Evolutionary conservation across 805 yeast genomes (phyloP).

Genomic region (Pichia gijzeniarum): DNA sequence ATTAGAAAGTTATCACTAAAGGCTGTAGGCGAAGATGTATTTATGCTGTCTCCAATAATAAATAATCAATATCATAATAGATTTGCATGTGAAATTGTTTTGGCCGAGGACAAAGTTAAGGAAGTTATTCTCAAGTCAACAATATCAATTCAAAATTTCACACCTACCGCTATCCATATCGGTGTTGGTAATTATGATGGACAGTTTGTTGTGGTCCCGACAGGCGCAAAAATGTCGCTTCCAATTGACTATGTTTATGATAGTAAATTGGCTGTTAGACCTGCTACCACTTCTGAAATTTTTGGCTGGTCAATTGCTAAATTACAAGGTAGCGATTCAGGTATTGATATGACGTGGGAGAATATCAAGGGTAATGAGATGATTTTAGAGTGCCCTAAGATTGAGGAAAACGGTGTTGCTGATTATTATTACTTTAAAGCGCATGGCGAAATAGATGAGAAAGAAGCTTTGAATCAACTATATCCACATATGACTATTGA

Average conservation of each 20-base stretch:
- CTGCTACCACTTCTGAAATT: slow-evolving; percentile 42
- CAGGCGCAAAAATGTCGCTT: slow-evolving; percentile 56
- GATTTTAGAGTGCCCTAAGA: slow-evolving; percentile 55
- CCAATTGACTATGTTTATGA: slow-evolving; percentile 68
- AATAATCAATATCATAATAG: slow-evolving; percentile 53
- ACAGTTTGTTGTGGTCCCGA: slow-evolving; percentile 35
- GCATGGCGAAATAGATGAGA: slow-evolving; percentile 53
- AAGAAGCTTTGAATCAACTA: slow-evolving; percentile 64
- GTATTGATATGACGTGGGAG: slow-evolving; percentile 52
- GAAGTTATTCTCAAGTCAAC: slow-evolving; percentile 74
- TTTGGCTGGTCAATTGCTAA: slow-evolving; percentile 64
- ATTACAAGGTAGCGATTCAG: slow-evolving; percentile 14
- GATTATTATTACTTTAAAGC: slow-evolving; percentile 55
- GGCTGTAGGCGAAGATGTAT: slow-evolving; percentile 77
- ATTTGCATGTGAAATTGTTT: slow-evolving; percentile 59
- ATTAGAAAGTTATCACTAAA: slow-evolving; percentile 58
- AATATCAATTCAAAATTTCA: slow-evolving; percentile 57
- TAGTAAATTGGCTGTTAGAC: slow-evolving; percentile 54
- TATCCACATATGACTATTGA: slow-evolving; percentile 81
- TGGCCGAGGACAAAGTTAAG: slow-evolving; percentile 75
- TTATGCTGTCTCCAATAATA: slow-evolving; percentile 56
- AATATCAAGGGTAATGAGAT: slow-evolving; percentile 42
- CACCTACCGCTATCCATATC: slow-evolving; percentile 49
- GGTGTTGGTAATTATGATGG: slow-evolving; percentile 32
- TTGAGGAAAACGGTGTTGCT: slow-evolving; percentile 29